phyloP scores from a whole-genome alignment of 2,329 filamentous ascomycete genomes.

The Pseudopyrenochaeta lycopersici region DNA sequence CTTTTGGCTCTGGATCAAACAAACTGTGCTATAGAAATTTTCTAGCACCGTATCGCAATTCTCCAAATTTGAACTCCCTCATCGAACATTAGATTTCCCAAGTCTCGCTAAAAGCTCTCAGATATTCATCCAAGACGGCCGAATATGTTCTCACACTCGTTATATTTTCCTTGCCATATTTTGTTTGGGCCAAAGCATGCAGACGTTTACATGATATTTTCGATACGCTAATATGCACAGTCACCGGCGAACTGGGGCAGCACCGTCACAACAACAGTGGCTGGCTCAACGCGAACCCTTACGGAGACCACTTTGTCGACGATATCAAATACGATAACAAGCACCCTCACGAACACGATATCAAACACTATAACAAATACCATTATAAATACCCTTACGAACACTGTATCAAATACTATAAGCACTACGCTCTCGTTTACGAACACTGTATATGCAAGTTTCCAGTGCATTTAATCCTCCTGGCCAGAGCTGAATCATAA shows the following conservation, averaged over 20 bases:
- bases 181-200: not conserved
- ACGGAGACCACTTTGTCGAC: not conserved
- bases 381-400: not conserved
- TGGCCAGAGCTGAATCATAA: not conserved
- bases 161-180: not conserved
- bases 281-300: not conserved
- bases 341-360: not conserved
- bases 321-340: not conserved
- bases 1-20: too few relatives aligned
- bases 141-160: too few relatives aligned
- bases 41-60: too few relatives aligned
- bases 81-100: too few relatives aligned
- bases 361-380: not conserved
- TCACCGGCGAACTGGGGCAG: not conserved
- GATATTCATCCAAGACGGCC: not conserved
- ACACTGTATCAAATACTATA: not conserved
- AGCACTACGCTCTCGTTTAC: not conserved
- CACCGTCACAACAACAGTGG: not conserved
- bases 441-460: not conserved
- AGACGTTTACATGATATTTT: not conserved
- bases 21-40: too few relatives aligned
- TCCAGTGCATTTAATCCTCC: not conserved
- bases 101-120: not conserved
- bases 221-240: slow-evolving; percentile 1
- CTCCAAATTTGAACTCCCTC: too few relatives aligned